Evolutionary conservation across 2,329 filamentous ascomycete species (phyloP), one percentile per base, ranked within the genome.

Genomic region (Penicillium sp.): DNA sequence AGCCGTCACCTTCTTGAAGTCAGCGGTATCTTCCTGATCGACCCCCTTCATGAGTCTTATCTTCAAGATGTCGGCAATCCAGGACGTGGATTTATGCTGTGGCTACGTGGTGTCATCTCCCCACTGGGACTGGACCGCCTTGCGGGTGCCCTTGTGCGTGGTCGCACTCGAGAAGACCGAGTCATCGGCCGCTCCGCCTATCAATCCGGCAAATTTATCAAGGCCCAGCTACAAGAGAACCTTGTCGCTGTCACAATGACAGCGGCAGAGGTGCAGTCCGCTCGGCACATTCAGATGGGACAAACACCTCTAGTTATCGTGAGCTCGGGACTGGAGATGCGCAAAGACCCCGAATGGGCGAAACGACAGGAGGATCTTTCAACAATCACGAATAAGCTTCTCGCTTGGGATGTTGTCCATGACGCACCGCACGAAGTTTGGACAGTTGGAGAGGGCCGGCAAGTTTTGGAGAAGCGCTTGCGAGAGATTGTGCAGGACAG

Each of bases 151-250:
- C 72, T 97, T 6, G 89, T 97, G 77, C 83, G 84, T 47, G 90
- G 91, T 34, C 87, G 91, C 38, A 87, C 81, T 1, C 85, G 89
- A 34, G 84, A 88, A 68, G 93, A 97, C 70, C 87, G 94, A 9
- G 85, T 96, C 10, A 95, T 88, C 72, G 94, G 94, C 12, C 81
- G 84, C 42, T 84, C 85, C 5, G 85, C 90, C 0, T 87, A 90
- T 66, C 90, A 95, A 71, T 81, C 80, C 23, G 89, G 89, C 56
- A 95, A 92, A 70, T 87, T 84, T 69, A 87, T 96, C 71, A 96
- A 95, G 70, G 88, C 91, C 4, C 89, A 92, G 73, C 79, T 99
- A 51, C 94, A 99, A 73, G 94, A 99, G 76, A 93, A 87, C 59
- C 79, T 97, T 1, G 90, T 96, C 29, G 92, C 92, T 0, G 83